phyloP scores from a whole-genome alignment of 768 basidiomycete species.

The Galerina marginata region DNA sequence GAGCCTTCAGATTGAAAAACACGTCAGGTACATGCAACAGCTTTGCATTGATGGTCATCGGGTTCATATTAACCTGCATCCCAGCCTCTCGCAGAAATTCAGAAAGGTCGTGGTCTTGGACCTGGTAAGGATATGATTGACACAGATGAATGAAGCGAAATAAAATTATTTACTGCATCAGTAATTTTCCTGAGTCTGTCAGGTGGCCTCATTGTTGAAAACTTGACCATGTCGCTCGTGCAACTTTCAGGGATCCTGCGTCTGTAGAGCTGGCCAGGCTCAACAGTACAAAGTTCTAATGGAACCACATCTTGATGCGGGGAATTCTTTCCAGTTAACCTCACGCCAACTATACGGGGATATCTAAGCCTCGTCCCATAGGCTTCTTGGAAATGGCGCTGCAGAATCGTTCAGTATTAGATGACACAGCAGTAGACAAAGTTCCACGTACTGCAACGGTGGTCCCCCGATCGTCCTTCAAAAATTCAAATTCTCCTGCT shows the following conservation, averaged over 20 bases:
- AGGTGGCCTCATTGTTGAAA: slow-evolving; percentile 52
- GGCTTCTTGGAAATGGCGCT: slow-evolving; percentile 48
- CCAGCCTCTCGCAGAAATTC: slow-evolving; percentile 45
- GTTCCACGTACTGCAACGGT: slow-evolving; percentile 44
- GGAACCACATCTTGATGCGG: slow-evolving; percentile 46
- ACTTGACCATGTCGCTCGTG: slow-evolving; percentile 46
- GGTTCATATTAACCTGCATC: slow-evolving; percentile 36
- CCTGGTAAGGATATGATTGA: slow-evolving; percentile 8
- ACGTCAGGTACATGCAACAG: slow-evolving; percentile 23
- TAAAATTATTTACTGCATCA: slow-evolving; percentile 27
- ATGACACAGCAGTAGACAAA: neutral
- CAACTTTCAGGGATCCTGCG: slow-evolving; percentile 45
- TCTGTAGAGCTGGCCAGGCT: slow-evolving; percentile 54
- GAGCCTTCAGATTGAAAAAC: slow-evolving; percentile 14
- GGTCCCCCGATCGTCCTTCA: slow-evolving; percentile 37
- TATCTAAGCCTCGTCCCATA: slow-evolving; percentile 38
- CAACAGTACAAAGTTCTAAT: slow-evolving; percentile 50
- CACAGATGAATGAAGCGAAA: neutral
- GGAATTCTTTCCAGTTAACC: slow-evolving; percentile 29
- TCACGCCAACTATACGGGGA: slow-evolving; percentile 46
- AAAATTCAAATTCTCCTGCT: slow-evolving; percentile 47
- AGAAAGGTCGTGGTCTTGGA: slow-evolving; percentile 25
- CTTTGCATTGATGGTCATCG: slow-evolving; percentile 29
- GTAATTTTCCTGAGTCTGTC: slow-evolving; percentile 46
- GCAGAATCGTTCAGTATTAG: neutral